Percentiles rank a stretch among this genome's conserved stretches.
Conservation (phyloP, 768 basidiomycete genomes). For the Mycena olivaceomarginata region DNA sequence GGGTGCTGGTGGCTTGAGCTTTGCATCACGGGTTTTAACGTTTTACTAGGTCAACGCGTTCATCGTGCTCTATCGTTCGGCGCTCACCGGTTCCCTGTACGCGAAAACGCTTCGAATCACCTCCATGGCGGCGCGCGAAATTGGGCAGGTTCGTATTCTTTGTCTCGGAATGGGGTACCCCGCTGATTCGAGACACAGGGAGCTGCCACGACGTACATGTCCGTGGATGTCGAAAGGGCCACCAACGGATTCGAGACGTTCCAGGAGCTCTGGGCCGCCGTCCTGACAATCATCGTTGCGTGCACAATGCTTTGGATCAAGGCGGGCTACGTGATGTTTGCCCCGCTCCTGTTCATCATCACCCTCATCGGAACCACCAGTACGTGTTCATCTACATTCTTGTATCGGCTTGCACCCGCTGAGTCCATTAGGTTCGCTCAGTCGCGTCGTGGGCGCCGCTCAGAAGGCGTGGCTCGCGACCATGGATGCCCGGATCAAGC, state of each 20-base stretch:
- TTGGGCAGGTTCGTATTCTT: constrained; percentile 26
- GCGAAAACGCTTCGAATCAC: constrained; percentile 26
- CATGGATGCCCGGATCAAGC: constrained; percentile 34
- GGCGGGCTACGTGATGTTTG: constrained; percentile 36
- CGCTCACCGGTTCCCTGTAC: constrained; percentile 35
- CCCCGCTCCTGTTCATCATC: constrained; percentile 32
- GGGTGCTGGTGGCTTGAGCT: not conserved
- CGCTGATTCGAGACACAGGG: not conserved
- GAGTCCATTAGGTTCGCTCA: constrained; percentile 8
- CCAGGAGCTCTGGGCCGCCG: constrained; percentile 36
- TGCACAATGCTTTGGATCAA: constrained; percentile 35
- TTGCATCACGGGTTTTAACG: not conserved
- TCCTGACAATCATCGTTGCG: constrained; percentile 30
- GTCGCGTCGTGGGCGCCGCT: constrained; percentile 25
- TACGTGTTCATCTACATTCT: not conserved
- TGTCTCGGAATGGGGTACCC: not conserved
- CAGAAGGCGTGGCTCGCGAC: constrained; percentile 35
- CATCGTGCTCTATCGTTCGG: constrained; percentile 37
- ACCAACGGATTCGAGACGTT: constrained; percentile 22
- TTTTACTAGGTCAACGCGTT: constrained; percentile 18
- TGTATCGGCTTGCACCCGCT: not conserved
- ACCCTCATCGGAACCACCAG: constrained; percentile 23
- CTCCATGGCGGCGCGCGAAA: constrained; percentile 32
- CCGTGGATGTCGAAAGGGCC: constrained; percentile 39
- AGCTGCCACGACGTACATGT: constrained; percentile 38